Percentiles rank a stretch among this genome's conserved stretches.
phyloP scores from a whole-genome alignment of 2,329 filamentous ascomycete species.

The Chaetomiaceae sp. region DNA sequence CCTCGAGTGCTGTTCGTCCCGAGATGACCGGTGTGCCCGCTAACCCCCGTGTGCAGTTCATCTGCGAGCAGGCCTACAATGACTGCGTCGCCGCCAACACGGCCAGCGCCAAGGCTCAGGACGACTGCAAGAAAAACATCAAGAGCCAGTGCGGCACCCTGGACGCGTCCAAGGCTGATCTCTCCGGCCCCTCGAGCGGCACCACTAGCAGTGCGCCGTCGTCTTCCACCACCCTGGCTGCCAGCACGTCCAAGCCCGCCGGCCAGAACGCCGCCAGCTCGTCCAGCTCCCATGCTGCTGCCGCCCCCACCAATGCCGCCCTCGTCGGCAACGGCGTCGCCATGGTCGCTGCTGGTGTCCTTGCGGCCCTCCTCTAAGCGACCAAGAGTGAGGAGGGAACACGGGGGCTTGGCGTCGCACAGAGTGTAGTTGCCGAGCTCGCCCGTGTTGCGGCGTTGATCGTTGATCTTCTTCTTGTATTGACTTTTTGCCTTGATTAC shows the following conservation, averaged over 20 bases:
- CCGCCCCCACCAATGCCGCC: slow-evolving; percentile 31
- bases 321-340: slow-evolving; percentile 42
- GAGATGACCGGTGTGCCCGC: too few relatives aligned
- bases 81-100: slow-evolving; percentile 44
- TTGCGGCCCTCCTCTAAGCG: slow-evolving; percentile 46
- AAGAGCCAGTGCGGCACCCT: slow-evolving; percentile 44
- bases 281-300: slow-evolving; percentile 20
- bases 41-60: slow-evolving; percentile 35
- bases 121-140: slow-evolving; percentile 46
- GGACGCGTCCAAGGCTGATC: slow-evolving; percentile 34
- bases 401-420: neutral
- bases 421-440: neutral
- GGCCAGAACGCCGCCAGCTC: slow-evolving; percentile 18
- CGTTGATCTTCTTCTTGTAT: slow-evolving; percentile 26
- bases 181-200: slow-evolving; percentile 17
- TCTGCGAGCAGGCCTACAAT: slow-evolving; percentile 46
- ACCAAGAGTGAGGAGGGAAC: too few relatives aligned
- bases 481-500: slow-evolving; percentile 16
- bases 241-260: slow-evolving; percentile 18
- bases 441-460: slow-evolving; percentile 9
- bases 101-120: slow-evolving; percentile 40
- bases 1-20: neutral
- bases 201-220: slow-evolving; percentile 29
- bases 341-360: slow-evolving; percentile 46
- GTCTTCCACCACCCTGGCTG: slow-evolving; percentile 22